Percentiles rank a stretch among this genome's conserved stretches.
Evolutionary conservation across 345 rosid species (phyloP).

Genomic region (Citrus sinensis): DNA sequence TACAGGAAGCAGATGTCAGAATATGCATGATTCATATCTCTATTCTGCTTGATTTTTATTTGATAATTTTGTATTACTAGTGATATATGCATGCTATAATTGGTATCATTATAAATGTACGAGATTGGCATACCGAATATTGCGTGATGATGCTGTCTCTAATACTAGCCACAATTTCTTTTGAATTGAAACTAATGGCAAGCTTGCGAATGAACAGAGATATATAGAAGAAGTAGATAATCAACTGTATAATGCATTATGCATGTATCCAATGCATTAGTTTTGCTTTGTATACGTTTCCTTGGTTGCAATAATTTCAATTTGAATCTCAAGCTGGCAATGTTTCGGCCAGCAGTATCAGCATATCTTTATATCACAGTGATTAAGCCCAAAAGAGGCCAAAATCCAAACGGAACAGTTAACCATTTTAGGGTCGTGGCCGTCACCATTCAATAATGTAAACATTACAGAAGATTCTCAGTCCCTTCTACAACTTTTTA

Average conservation of each 20-base stretch:
- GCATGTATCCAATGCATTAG: neutral
- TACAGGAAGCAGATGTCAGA: neutral
- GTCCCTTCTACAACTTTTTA: neutral
- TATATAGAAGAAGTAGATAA: neutral
- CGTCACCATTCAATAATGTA: neutral
- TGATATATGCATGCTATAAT: neutral
- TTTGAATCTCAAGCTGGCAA: neutral
- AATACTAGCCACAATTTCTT: neutral
- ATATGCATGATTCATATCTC: neutral
- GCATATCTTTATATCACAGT: neutral
- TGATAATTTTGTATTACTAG: neutral
- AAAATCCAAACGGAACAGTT: conserved; percentile 9
- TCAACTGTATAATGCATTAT: neutral
- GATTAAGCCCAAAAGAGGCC: neutral
- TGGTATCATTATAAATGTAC: neutral
- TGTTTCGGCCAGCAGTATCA: neutral
- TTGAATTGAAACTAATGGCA: neutral
- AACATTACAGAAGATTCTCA: neutral
- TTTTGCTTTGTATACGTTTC: neutral
- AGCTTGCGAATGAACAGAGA: conserved; percentile 2
- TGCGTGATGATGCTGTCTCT: conserved; percentile 15
- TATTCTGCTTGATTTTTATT: neutral
- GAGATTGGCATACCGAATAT: neutral
- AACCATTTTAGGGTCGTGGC: neutral
- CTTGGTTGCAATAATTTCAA: neutral